These are phyloP conservation scores for Podaxis sp. DNA, from an alignment of 768 basidiomycete species.

Conservation along the genomic window DNA sequence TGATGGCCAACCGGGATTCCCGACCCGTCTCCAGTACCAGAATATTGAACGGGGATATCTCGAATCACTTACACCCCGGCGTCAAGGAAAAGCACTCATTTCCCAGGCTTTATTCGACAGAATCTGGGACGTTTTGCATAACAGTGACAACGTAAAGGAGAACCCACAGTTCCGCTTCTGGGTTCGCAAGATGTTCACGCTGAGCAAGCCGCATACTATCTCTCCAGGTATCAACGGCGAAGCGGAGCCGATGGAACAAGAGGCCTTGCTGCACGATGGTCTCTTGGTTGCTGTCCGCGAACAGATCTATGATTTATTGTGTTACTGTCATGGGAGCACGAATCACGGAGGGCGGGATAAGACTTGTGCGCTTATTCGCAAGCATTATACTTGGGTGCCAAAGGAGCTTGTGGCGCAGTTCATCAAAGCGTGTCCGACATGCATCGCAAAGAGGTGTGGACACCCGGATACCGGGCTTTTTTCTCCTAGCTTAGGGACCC, in stretches of 20 bases:
- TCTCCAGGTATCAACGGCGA: constrained; percentile 21
- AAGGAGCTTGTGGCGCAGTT: constrained; percentile 81
- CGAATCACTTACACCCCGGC: constrained; percentile 49
- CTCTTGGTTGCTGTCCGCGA: constrained; percentile 75
- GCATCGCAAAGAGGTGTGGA: constrained; percentile 47
- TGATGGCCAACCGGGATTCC: constrained; percentile 46
- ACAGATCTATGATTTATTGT: constrained; percentile 76
- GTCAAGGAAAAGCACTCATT: constrained; percentile 69
- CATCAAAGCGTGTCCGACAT: constrained; percentile 78
- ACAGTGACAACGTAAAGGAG: constrained; percentile 42
- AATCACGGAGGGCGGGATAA: constrained; percentile 79
- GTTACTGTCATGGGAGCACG: constrained; percentile 64
- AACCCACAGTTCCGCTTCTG: constrained; percentile 79
- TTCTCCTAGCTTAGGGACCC: background rate
- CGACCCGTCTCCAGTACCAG: constrained; percentile 60
- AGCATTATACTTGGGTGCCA: constrained; percentile 80
- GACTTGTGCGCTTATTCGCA: constrained; percentile 63
- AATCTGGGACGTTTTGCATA: constrained; percentile 65
- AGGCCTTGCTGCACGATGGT: constrained; percentile 68
- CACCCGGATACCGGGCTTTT: constrained; percentile 19
- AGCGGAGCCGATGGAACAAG: constrained; percentile 19
- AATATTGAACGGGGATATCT: constrained; percentile 59
- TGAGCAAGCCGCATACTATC: constrained; percentile 36
- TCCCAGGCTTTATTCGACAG: constrained; percentile 67
- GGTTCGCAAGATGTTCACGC: constrained; percentile 78